phyloP scores from a whole-genome alignment of 148 eudicot genomes.

The Rhododendron ferrugineum region DNA sequence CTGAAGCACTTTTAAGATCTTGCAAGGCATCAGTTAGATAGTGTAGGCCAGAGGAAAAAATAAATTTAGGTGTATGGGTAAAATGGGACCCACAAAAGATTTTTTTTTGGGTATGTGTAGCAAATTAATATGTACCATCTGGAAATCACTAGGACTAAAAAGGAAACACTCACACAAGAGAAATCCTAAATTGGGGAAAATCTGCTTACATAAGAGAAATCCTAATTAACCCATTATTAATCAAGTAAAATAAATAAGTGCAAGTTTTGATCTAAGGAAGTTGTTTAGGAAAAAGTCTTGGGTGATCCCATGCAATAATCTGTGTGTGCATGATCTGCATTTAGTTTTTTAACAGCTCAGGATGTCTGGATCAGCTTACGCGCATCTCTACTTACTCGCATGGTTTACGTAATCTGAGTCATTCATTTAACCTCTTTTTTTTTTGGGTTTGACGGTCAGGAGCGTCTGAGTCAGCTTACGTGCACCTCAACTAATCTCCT shows the following conservation, averaged over 20 bases:
- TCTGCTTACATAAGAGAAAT: conserved; percentile 3
- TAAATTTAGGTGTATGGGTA: neutral
- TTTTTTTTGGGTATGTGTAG: neutral
- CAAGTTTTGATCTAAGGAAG: neutral
- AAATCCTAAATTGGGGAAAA: neutral
- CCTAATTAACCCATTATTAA: neutral
- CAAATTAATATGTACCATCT: neutral
- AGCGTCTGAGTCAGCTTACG: rapidly evolving
- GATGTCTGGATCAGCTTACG: neutral
- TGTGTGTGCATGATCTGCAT: neutral
- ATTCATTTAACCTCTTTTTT: neutral
- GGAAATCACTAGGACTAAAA: conserved; percentile 5
- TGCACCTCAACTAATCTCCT: too few species aligned
- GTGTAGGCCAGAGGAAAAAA: conserved; percentile 19
- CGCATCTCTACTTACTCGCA: neutral
- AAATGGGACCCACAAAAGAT: neutral
- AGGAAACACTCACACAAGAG: neutral
- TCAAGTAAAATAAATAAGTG: neutral
- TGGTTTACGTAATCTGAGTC: neutral
- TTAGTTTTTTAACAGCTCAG: neutral
- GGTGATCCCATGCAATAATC: neutral
- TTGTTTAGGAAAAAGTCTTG: neutral
- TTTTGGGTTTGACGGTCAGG: neutral
- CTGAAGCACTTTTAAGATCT: conserved; percentile 23
- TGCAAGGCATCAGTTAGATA: conserved; percentile 21